These are phyloP conservation scores for Straminergon stramineum DNA, from an alignment of 225 moss, liverwort and hornwort genomes.

Conservation along the genomic window DNA sequence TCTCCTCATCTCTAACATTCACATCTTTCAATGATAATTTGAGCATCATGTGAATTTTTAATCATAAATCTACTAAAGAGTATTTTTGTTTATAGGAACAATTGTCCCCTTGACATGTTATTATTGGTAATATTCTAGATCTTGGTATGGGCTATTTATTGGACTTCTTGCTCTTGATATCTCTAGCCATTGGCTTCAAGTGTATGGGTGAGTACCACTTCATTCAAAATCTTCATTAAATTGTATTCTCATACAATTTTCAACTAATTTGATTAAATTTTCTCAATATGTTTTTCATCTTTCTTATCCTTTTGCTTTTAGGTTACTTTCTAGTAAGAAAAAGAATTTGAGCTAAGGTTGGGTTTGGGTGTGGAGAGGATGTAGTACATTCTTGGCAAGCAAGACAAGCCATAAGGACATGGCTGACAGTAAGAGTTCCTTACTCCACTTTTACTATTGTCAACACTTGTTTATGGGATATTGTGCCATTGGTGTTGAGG, in stretches of 20 bases:
- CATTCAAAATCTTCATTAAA: not conserved
- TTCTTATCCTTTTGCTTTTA: not conserved
- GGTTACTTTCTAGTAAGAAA: not conserved
- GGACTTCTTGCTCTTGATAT: not conserved
- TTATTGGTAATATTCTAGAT: not conserved
- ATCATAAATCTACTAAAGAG: not conserved
- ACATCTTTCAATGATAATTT: not conserved
- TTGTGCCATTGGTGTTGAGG: not conserved
- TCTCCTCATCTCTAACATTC: not conserved
- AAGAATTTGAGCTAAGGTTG: not conserved
- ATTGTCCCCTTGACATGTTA: not conserved
- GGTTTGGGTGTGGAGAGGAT: constrained; percentile 2
- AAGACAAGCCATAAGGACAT: constrained; percentile 71
- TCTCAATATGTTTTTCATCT: not conserved
- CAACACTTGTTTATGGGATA: not conserved
- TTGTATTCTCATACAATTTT: constrained; percentile 1
- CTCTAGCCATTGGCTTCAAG: not conserved
- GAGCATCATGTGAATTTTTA: not conserved
- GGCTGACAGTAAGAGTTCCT: constrained; percentile 47
- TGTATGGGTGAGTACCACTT: not conserved
- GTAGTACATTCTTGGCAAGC: constrained; percentile 19
- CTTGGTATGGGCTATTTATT: not conserved
- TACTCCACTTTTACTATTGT: constrained; percentile 43
- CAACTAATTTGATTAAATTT: not conserved
- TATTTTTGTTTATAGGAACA: not conserved